These are phyloP conservation scores for Agapanthus africanus DNA, from an alignment of 106 monocot species.

Conservation along the genomic window DNA sequence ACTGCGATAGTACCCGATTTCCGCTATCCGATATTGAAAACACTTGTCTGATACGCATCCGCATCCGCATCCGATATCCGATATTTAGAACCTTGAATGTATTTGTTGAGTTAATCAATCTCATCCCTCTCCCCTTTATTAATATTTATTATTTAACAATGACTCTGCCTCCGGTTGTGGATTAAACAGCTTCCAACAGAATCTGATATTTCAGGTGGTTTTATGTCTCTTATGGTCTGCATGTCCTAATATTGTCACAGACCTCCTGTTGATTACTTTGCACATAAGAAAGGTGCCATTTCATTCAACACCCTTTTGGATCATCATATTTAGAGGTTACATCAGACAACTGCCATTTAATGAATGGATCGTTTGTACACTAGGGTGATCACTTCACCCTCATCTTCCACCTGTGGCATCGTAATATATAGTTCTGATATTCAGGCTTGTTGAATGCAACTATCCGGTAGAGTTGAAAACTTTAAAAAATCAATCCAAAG, in stretches of 20 bases:
- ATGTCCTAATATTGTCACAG: not conserved
- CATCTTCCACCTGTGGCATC: not conserved
- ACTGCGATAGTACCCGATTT: too few relatives aligned
- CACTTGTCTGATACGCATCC: too few relatives aligned
- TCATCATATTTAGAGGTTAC: not conserved
- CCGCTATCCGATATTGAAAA: too few relatives aligned
- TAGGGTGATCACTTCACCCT: not conserved
- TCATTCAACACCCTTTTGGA: not conserved
- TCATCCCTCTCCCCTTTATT: not conserved
- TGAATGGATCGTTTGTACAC: not conserved
- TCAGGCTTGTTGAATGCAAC: not conserved
- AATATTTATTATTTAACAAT: not conserved
- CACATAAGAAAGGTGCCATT: not conserved
- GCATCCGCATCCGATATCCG: too few relatives aligned
- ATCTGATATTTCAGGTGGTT: not conserved
- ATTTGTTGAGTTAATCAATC: not conserved
- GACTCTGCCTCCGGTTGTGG: not conserved
- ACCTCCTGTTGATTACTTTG: not conserved
- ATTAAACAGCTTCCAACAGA: not conserved
- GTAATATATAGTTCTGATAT: not conserved
- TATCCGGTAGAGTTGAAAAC: too few relatives aligned
- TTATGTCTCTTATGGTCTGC: not conserved
- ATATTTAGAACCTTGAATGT: too few relatives aligned
- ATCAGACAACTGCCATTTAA: not conserved
- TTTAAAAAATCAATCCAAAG: too few relatives aligned